A percentile compares a stretch with the other conserved stretches of the same genome.
These are phyloP conservation scores for Solanum arcanum DNA, from an alignment of 257 asterid species.

Conservation along the genomic window DNA sequence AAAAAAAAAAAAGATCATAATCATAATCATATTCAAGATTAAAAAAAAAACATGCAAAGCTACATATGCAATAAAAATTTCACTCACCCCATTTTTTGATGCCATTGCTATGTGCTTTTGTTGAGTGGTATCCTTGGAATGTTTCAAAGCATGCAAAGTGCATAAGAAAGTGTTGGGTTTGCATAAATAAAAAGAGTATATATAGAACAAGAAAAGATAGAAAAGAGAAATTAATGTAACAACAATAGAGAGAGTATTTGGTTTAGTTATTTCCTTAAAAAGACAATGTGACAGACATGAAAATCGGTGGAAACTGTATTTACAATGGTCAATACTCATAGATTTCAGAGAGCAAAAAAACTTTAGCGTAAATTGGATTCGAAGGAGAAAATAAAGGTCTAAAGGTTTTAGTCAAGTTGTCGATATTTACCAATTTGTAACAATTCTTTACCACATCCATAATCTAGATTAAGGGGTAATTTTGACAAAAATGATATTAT, in stretches of 20 bases:
- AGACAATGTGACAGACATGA: slow-evolving; percentile 13
- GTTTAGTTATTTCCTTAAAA: neutral
- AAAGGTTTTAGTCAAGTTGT: neutral
- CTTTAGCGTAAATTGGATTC: neutral
- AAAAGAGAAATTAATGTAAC: neutral
- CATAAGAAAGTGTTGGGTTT: neutral
- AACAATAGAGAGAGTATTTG: neutral
- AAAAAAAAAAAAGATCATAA: neutral
- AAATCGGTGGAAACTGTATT: neutral
- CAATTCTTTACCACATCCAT: neutral
- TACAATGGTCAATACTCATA: neutral
- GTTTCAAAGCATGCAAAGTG: slow-evolving; percentile 13
- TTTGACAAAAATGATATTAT: neutral
- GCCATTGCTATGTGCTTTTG: slow-evolving; percentile 1
- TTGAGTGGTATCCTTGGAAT: neutral
- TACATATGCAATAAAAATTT: neutral
- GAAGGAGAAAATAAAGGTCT: neutral
- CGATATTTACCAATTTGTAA: neutral
- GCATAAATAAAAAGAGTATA: neutral
- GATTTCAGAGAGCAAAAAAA: neutral
- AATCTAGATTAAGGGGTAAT: neutral
- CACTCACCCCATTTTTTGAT: neutral
- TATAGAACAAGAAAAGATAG: neutral
- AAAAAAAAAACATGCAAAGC: slow-evolving; percentile 6
- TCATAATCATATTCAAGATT: neutral